Conservation (phyloP, 2,329 filamentous ascomycete species). For the Onygena corvina region DNA sequence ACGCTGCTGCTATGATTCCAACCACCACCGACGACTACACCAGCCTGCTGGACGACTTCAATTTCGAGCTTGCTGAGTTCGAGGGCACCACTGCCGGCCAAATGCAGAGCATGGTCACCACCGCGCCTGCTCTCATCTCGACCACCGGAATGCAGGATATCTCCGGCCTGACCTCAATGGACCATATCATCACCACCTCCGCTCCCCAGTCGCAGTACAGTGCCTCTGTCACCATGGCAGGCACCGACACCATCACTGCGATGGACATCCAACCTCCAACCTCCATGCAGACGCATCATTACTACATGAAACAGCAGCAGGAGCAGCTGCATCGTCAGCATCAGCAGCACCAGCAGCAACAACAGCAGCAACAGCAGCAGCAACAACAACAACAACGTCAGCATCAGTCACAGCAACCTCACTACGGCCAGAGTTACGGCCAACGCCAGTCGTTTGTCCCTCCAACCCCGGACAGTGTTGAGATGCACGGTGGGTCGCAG, state of each 20-base stretch:
- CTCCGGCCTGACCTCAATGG: constrained; percentile 12
- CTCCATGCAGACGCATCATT: constrained; percentile 6
- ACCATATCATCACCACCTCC: constrained; percentile 8
- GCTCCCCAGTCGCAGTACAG: constrained; percentile 10
- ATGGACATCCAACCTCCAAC: constrained; percentile 13
- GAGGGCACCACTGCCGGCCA: constrained; percentile 23
- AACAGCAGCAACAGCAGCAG: constrained; percentile 16
- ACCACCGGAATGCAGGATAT: constrained; percentile 13
- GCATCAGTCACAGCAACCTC: constrained; percentile 19
- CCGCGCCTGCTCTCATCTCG: constrained; percentile 16
- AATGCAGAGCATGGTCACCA: constrained; percentile 27
- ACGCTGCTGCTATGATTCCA: constrained; percentile 24
- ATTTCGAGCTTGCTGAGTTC: constrained; percentile 35
- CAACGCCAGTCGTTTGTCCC: constrained; percentile 27
- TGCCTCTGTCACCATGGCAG: constrained; percentile 1
- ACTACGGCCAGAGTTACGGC: constrained; percentile 14
- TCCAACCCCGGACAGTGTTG: constrained; percentile 39
- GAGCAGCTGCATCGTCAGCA: constrained; percentile 19
- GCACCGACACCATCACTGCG: constrained; percentile 9
- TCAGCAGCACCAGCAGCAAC: constrained; percentile 20
- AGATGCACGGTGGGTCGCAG: constrained; percentile 35
- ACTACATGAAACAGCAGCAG: constrained; percentile 14
- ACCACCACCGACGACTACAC: constrained; percentile 37
- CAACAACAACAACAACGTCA: constrained; percentile 20
- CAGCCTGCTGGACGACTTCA: constrained; percentile 38